A percentile compares a stretch with the other conserved stretches of the same genome.
Evolutionary conservation across 352 stramenopile genomes (phyloP).

Genomic region (Phytophthora palmivora): DNA sequence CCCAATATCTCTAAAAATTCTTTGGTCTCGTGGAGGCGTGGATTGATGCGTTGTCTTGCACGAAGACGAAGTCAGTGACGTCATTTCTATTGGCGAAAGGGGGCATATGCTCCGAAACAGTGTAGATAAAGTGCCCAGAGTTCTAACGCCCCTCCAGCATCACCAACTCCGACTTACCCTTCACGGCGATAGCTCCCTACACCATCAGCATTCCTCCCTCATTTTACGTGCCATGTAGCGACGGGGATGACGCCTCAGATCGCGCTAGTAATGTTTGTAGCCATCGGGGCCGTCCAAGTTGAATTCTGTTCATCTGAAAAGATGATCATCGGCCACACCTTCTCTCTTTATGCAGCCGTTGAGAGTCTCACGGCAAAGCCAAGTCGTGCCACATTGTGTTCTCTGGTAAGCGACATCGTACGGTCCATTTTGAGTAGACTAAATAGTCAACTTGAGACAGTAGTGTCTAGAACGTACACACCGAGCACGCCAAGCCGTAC

Average conservation of each 20-base stretch:
- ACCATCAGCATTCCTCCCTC: constrained; percentile 28
- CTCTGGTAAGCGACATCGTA: constrained; percentile 16
- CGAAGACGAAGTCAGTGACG: constrained; percentile 15
- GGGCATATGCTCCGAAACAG: constrained; percentile 20
- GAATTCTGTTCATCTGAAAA: constrained; percentile 24
- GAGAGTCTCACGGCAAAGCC: constrained; percentile 14
- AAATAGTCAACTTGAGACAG: too few relatives aligned
- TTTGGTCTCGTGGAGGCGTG: constrained; percentile 5
- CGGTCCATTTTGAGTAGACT: background rate
- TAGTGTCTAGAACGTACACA: too few relatives aligned
- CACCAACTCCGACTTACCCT: constrained; percentile 23
- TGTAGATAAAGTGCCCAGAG: constrained; percentile 35
- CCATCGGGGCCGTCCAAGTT: background rate
- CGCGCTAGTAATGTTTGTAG: constrained; percentile 1
- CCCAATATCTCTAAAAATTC: constrained; percentile 1
- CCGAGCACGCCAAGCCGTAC: too few relatives aligned
- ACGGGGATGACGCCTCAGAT: background rate
- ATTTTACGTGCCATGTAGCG: constrained; percentile 15
- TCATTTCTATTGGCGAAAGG: constrained; percentile 21
- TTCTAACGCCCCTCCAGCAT: too few relatives aligned
- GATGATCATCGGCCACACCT: constrained; percentile 10
- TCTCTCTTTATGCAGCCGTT: background rate
- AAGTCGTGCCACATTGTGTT: constrained; percentile 10
- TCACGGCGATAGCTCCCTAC: constrained; percentile 17
- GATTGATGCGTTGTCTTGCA: constrained; percentile 28